Percentiles rank a stretch among this genome's conserved stretches.
Evolutionary conservation across 2,329 filamentous ascomycete species (phyloP).

Genomic region (Microsporum audouinii): DNA sequence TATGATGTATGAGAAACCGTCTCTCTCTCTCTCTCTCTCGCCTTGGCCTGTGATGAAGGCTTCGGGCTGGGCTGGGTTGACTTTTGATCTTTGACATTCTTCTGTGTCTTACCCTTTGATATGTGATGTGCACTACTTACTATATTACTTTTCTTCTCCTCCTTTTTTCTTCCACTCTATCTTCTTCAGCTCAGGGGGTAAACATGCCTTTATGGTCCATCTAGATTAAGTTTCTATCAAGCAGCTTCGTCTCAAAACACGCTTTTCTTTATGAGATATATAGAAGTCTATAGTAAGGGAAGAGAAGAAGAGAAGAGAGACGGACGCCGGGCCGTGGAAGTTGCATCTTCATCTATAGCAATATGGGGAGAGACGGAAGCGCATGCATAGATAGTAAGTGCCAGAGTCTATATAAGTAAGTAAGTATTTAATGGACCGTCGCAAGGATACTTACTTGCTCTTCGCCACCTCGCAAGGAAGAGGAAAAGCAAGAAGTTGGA

Average conservation of each 20-base stretch:
- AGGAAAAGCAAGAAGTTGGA: neutral
- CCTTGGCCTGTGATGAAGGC: neutral
- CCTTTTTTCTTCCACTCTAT: neutral
- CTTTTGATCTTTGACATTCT: neutral
- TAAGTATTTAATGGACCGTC: too few species aligned
- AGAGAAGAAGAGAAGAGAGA: neutral
- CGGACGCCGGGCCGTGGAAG: neutral
- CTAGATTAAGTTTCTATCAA: neutral
- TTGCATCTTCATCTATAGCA: neutral
- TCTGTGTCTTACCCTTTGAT: neutral
- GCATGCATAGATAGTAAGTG: too few species aligned
- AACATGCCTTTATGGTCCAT: neutral
- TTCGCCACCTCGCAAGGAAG: neutral
- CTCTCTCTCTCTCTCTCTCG: neutral
- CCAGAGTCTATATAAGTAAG: too few species aligned
- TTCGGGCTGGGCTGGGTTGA: neutral
- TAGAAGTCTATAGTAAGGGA: neutral
- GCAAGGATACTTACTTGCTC: neutral
- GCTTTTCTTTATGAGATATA: neutral
- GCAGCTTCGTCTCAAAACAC: neutral
- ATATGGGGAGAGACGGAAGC: neutral
- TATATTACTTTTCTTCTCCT: neutral
- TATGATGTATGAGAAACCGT: slow-evolving; percentile 4
- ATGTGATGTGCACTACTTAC: neutral
- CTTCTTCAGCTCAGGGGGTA: neutral